These are phyloP conservation scores for Kluyveromyces dobzhanskii DNA, from an alignment of 805 yeast species.

Conservation along the genomic window DNA sequence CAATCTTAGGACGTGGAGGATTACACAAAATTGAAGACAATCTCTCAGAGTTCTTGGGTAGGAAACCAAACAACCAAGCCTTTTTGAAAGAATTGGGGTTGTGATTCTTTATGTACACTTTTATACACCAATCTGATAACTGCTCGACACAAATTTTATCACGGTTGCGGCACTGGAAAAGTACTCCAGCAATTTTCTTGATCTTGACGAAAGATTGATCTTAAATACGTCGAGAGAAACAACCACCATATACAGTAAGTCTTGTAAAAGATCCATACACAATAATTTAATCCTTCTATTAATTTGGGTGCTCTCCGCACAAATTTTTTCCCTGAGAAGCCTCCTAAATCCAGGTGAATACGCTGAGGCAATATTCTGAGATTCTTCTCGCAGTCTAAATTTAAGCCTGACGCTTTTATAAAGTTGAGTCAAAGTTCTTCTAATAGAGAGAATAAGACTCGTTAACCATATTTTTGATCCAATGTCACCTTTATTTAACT, in stretches of 20 bases:
- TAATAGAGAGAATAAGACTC: conserved; percentile 17
- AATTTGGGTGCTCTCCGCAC: conserved; percentile 8
- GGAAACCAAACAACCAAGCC: conserved; percentile 67
- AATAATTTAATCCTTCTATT: conserved; percentile 10
- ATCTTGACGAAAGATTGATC: conserved; percentile 9
- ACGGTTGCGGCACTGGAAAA: conserved; percentile 19
- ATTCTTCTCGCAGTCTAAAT: conserved; percentile 11
- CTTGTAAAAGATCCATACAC: conserved; percentile 21
- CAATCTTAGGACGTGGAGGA: conserved; percentile 65
- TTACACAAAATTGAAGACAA: conserved; percentile 59
- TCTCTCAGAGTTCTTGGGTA: conserved; percentile 58
- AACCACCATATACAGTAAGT: conserved; percentile 16
- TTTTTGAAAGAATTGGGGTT: conserved; percentile 62
- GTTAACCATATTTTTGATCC: conserved; percentile 26
- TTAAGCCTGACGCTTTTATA: conserved; percentile 9
- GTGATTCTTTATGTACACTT: not conserved
- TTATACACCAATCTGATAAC: conserved; percentile 4
- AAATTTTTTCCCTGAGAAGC: conserved; percentile 15
- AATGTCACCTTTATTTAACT: conserved; percentile 19
- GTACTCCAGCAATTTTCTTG: conserved; percentile 14
- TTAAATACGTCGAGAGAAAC: conserved; percentile 17
- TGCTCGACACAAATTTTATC: conserved; percentile 13
- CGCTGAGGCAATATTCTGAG: not conserved
- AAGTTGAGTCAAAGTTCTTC: conserved; percentile 13
- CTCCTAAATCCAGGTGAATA: conserved; percentile 9